Conservation (phyloP, 2,329 filamentous ascomycete species). For the Ambrosiella beaveri region DNA sequence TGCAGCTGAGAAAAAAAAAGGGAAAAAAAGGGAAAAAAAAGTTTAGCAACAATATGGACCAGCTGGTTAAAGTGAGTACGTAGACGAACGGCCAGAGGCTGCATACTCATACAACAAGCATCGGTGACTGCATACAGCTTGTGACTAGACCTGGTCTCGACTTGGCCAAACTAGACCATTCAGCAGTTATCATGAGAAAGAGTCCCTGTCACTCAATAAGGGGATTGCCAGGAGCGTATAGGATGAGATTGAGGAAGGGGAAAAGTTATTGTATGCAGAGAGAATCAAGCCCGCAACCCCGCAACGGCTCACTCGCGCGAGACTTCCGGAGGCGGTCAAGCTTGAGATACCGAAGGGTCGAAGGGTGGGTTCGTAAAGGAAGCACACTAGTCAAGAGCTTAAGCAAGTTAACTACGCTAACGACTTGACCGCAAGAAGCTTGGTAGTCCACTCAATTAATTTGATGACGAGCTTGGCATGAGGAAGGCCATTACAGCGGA, state of each 20-base stretch:
- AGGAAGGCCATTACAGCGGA: not conserved
- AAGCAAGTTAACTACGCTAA: not conserved
- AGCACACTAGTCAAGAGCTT: not conserved
- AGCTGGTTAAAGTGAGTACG: slow-evolving; percentile 1
- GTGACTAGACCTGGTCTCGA: not conserved
- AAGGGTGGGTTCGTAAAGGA: not conserved
- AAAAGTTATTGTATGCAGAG: not conserved
- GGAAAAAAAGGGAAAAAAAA: not conserved
- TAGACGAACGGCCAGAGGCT: not conserved
- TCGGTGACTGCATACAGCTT: slow-evolving; percentile 2
- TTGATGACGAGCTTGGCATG: not conserved
- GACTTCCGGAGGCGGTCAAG: not conserved
- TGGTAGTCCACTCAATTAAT: not conserved
- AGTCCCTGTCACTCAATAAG: not conserved
- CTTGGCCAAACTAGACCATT: not conserved
- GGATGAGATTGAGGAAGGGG: not conserved
- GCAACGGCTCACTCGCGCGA: not conserved
- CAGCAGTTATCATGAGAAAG: too few species aligned
- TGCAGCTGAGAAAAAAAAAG: not conserved
- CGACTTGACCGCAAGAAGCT: not conserved
- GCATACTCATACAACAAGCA: not conserved
- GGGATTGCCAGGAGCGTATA: not conserved
- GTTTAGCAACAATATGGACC: not conserved
- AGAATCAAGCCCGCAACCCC: not conserved
- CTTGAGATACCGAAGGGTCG: not conserved